Base-by-base conservation (phyloP, 2,329 filamentous ascomycete genomes). In the Microsporum audouinii region DNA sequence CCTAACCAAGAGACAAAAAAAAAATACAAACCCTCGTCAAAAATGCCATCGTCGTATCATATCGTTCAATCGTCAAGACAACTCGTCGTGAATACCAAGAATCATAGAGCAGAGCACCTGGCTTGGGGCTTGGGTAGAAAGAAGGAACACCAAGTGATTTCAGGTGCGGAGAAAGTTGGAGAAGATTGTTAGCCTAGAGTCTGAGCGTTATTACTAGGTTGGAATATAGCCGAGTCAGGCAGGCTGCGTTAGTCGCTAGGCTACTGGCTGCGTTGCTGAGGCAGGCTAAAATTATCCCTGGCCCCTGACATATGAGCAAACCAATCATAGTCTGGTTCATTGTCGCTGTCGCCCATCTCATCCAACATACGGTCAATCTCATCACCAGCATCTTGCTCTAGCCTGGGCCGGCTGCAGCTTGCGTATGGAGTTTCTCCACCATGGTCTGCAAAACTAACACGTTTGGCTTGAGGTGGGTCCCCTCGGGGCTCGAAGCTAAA, bases 311-410 rank as follows among this genome's bases (percentile, higher is more conserved):
- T 57, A 49, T 59, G 39, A 12, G 61, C 39, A 57, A 63, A 39
- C 65, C 65, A 64, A 53, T 65, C 61, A 34, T 60, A 58, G 10
- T 68, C 68, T 38, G 65, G 63, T 36, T 69, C 68, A 34, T 67
- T 68, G 57, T 69, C 68, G 45, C 62, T 64, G 23, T 64, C 63
- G 55, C 67, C 65, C 60, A 70, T 62, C 47, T 67, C 67, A 41
- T 71, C 68, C 12, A 71, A 61, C 63, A 71, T 68, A 27, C 66
- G 68, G 41, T 70, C 69, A 56, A 71, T 70, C 14, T 68, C 65
- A 31, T 68, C 68, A 45, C 65, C 65, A n/a, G 65, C 63, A 49
- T 65, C 39, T 38, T 64, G 60, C 47, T 66, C 64, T 27, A 64
- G 57, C 14, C 59, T 51, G 8, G 63, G 38, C 38, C 56, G 51